These are phyloP conservation scores for Colletotrichum eleusines DNA, from an alignment of 2,329 filamentous ascomycete species.

Conservation along the genomic window DNA sequence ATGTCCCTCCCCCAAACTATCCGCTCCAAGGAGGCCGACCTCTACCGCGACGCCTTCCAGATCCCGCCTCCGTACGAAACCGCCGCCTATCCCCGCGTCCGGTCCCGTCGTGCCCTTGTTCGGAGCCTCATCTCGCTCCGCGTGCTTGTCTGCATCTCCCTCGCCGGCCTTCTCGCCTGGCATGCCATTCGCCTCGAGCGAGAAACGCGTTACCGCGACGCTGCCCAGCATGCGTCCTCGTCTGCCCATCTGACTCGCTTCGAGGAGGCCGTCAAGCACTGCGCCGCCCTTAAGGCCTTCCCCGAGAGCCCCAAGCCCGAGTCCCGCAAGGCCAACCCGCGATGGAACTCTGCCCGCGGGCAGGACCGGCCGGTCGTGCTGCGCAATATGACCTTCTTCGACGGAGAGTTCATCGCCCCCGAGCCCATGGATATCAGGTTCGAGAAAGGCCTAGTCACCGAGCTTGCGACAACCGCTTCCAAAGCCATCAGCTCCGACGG, in stretches of 20 bases:
- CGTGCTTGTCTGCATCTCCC: constrained; percentile 24
- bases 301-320: constrained; percentile 32
- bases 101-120: constrained; percentile 25
- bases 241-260: constrained; percentile 31
- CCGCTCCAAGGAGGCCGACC: constrained; percentile 28
- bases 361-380: constrained; percentile 54
- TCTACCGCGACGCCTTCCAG: constrained; percentile 19
- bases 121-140: constrained; percentile 27
- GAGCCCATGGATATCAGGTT: constrained; percentile 54
- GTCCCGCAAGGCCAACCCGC: constrained; percentile 48
- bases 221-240: constrained; percentile 27
- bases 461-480: constrained; percentile 46
- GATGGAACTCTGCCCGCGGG: constrained; percentile 55
- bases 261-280: constrained; percentile 35
- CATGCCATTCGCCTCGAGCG: constrained; percentile 35
- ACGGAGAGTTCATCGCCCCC: constrained; percentile 53
- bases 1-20: constrained; percentile 12
- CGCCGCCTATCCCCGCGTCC: constrained; percentile 35
- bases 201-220: constrained; percentile 23
- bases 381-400: constrained; percentile 57
- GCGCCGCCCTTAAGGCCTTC: constrained; percentile 33
- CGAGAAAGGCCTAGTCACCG: constrained; percentile 52
- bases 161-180: constrained; percentile 27
- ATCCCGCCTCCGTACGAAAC: constrained; percentile 39
- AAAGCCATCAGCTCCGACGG: constrained; percentile 23